These are phyloP conservation scores for Laguncularia racemosa DNA, from an alignment of 345 rosid genomes.

Conservation along the genomic window DNA sequence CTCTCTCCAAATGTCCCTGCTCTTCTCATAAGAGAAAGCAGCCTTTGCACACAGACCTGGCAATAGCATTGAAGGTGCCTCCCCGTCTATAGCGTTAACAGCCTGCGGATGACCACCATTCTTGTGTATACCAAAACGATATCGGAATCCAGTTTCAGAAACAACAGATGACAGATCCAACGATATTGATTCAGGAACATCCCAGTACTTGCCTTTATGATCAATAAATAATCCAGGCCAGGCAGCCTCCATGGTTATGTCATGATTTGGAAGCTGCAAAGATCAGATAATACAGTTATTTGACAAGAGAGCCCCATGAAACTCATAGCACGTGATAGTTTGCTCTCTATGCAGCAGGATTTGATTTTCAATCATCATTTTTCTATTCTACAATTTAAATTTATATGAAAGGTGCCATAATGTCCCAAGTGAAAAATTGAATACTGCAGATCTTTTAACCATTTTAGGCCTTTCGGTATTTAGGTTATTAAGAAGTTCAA, in stretches of 20 bases:
- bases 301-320: neutral
- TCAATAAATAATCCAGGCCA: constrained; percentile 79
- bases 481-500: too few relatives aligned
- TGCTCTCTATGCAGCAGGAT: too few relatives aligned
- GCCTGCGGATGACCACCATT: constrained; percentile 50
- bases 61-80: constrained; percentile 51
- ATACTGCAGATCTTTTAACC: too few relatives aligned
- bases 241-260: constrained; percentile 73
- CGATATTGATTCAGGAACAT: constrained; percentile 75
- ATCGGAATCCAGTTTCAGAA: constrained; percentile 52
- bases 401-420: too few relatives aligned
- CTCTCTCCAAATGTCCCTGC: constrained; percentile 62
- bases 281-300: neutral
- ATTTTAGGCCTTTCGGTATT: too few relatives aligned
- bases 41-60: constrained; percentile 81
- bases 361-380: too few relatives aligned
- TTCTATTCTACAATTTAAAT: too few relatives aligned
- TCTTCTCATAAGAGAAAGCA: constrained; percentile 66
- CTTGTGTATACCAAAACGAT: constrained; percentile 64
- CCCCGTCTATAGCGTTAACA: constrained; percentile 27
- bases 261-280: constrained; percentile 66
- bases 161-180: constrained; percentile 55
- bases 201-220: constrained; percentile 72
- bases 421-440: too few relatives aligned
- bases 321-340: too few relatives aligned